Evolutionary conservation across 2,329 filamentous ascomycete genomes (phyloP), one percentile per base, ranked within the genome.

Genomic region (Fulvia fulva): DNA sequence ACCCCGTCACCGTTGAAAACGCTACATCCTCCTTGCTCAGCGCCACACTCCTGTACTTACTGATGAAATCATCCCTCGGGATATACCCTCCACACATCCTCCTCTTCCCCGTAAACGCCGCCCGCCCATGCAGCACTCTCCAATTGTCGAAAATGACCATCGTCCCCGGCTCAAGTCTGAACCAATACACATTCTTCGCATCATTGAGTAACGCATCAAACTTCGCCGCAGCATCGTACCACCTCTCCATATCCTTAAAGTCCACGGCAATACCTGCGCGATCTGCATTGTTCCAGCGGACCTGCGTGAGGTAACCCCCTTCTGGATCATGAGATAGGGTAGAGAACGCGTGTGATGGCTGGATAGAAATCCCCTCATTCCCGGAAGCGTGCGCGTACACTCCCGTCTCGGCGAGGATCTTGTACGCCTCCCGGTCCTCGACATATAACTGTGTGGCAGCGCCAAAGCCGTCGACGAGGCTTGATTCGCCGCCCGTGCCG

Each of bases 271-370:
- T 80, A 2, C 87, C 81, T 1, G 89, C 90, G 43, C 94, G 81
- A 72, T 97, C 94, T 62, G 91, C 88, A 63, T 92, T 93, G 73
- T 99, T 99, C 94, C 94, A 99, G 55, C 93, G 83, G 6, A 97
- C 80, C 56, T 91, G 87, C 28, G 81, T 75, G 44, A 88, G 69
- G 37, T 73, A 68, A 5, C 64, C 64, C 0, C 71, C 68, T 1
- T 74, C 76, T 0, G 75, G 71, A 49, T 85, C 78, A 45, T 85
- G 75, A 57, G 87, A 85, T 8, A 97, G 77, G 1, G 96, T 90
- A 0, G 91, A 89, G 58, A 87, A 89, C 3, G 81, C 75, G 44
- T 76, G 78, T 58, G 87, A 83, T 0, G 93, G 90, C 51, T 88
- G 82, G 61, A 97, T 92, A 34, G 84, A 88, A 62, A 92, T 88